A percentile compares a stretch with the other conserved stretches of the same genome.
Conservation (phyloP, 1,139 yeast genomes). For the Candida mesenterica region DNA sequence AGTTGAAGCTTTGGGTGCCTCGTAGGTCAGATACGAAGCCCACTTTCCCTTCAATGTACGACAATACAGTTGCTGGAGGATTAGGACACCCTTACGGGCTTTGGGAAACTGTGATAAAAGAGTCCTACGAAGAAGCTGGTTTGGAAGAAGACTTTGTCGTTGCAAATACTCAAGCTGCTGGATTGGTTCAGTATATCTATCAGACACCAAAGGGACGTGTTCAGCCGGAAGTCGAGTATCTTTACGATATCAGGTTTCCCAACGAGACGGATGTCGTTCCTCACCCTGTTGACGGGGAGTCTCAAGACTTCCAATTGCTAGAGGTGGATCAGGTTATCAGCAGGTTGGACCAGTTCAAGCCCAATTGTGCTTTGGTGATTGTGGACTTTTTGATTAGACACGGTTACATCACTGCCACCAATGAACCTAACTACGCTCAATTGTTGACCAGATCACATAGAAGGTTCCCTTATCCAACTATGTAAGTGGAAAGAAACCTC, state of each 20-base stretch:
- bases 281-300: constrained; percentile 82
- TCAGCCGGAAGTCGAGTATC: constrained; percentile 87
- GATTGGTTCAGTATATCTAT: constrained; percentile 69
- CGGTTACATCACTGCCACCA: constrained; percentile 60
- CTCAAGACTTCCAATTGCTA: constrained; percentile 67
- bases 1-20: constrained; percentile 78
- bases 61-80: constrained; percentile 95
- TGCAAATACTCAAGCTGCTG: constrained; percentile 48
- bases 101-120: constrained; percentile 77
- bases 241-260: constrained; percentile 68
- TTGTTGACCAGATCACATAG: constrained; percentile 65
- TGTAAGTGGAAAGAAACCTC: neutral
- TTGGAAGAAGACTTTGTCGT: constrained; percentile 52
- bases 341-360: constrained; percentile 72
- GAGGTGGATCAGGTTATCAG: constrained; percentile 53
- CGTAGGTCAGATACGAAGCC: constrained; percentile 72
- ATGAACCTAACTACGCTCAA: constrained; percentile 62
- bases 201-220: constrained; percentile 51
- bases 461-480: constrained; percentile 61
- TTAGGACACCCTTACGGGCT: constrained; percentile 78
- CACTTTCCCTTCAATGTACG: constrained; percentile 88
- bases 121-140: constrained; percentile 90
- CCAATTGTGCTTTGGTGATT: constrained; percentile 79
- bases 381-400: constrained; percentile 84
- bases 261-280: constrained; percentile 51